phyloP scores from a whole-genome alignment of 305 asterid species.

The Withania somnifera region DNA sequence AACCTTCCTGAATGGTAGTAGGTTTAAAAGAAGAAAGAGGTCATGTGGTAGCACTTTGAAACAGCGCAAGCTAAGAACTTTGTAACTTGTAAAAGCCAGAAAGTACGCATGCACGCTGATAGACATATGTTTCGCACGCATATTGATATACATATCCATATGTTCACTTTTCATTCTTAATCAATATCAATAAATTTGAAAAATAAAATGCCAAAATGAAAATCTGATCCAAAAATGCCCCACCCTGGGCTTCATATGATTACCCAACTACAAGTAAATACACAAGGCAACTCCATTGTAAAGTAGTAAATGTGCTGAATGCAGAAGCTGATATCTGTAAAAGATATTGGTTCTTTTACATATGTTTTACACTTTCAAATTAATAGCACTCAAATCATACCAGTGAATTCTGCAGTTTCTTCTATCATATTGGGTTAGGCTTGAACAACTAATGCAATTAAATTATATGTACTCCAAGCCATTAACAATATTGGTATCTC shows the following conservation, averaged over 20 bases:
- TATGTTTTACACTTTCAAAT: background rate
- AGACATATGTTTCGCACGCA: background rate
- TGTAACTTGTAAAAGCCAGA: background rate
- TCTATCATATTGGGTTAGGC: background rate
- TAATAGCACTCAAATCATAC: background rate
- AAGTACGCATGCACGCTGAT: background rate
- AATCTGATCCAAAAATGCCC: background rate
- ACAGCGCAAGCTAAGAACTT: background rate
- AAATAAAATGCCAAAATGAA: background rate
- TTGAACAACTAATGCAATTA: background rate
- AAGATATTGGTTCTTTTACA: background rate
- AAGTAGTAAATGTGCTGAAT: background rate
- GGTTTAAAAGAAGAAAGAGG: background rate
- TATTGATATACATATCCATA: background rate
- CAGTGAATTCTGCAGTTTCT: background rate
- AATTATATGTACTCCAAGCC: background rate
- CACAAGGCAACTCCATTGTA: background rate
- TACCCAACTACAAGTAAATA: background rate
- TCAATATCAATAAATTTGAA: background rate
- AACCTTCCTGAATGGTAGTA: slow-evolving; percentile 58
- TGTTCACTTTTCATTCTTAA: background rate
- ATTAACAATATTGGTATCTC: background rate
- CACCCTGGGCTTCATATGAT: background rate
- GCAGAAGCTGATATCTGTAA: background rate
- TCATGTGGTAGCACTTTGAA: background rate